Evolutionary conservation across 2,329 filamentous ascomycete species (phyloP).

Genomic region (Pseudocercospora musae): DNA sequence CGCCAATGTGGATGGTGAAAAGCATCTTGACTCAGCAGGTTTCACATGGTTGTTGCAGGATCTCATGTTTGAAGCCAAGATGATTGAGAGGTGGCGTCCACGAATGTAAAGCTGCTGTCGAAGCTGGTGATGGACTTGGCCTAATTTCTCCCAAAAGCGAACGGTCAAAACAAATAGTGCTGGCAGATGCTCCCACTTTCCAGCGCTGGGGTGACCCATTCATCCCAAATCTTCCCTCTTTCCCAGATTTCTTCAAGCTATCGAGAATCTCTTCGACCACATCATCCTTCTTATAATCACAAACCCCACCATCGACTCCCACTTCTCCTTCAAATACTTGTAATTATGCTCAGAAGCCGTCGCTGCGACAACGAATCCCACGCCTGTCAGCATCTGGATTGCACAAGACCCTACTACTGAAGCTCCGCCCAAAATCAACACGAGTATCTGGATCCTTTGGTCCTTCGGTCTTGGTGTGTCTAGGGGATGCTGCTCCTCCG

Average conservation of each 20-base stretch:
- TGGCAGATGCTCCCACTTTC: conserved; percentile 22
- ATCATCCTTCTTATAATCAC: conserved; percentile 42
- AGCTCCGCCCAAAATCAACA: conserved; percentile 54
- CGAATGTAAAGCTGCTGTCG: background rate
- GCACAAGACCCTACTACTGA: conserved; percentile 47
- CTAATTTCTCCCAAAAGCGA: background rate
- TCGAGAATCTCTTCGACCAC: conserved; percentile 34
- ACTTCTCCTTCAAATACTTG: conserved; percentile 40
- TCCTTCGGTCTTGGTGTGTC: background rate
- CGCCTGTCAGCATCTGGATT: conserved; percentile 45
- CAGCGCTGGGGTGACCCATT: conserved; percentile 40
- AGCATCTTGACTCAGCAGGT: background rate
- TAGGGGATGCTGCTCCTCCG: background rate
- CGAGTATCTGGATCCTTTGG: background rate
- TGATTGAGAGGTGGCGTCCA: background rate
- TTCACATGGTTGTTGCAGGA: background rate
- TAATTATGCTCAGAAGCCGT: conserved; percentile 46
- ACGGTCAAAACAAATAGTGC: background rate
- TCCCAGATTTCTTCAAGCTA: conserved; percentile 28
- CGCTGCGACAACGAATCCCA: conserved; percentile 47
- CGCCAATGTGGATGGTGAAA: background rate
- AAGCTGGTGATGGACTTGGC: too few species aligned
- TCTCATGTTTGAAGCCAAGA: background rate
- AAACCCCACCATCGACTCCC: conserved; percentile 18
- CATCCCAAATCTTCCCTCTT: conserved; percentile 35